Conservation (phyloP, 192 early-diverging fungal species). For the Haplosporangium gracile region DNA sequence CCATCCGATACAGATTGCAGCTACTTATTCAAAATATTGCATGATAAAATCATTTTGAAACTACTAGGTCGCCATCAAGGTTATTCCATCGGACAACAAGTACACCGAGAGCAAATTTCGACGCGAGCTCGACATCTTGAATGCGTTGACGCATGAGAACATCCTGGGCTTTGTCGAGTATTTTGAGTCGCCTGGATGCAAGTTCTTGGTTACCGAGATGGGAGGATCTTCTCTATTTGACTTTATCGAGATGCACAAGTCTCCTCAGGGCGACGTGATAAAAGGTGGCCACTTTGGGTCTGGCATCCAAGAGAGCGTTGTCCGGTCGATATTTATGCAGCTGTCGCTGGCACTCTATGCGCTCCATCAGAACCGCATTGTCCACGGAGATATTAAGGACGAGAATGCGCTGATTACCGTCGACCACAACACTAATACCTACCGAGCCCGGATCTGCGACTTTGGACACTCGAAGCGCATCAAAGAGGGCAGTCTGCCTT, state of each 20-base stretch:
- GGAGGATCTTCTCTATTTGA: slow-evolving; percentile 25
- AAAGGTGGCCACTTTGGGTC: slow-evolving; percentile 1
- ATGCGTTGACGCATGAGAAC: slow-evolving; percentile 20
- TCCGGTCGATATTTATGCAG: slow-evolving; percentile 26
- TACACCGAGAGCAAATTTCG: slow-evolving; percentile 19
- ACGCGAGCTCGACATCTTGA: slow-evolving; percentile 29
- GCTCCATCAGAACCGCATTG: slow-evolving; percentile 16
- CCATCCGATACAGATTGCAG: background rate
- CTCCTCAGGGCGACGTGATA: background rate
- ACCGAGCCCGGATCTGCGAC: slow-evolving; percentile 22
- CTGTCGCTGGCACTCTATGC: slow-evolving; percentile 15
- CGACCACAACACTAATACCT: slow-evolving; percentile 7
- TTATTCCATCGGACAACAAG: slow-evolving; percentile 13
- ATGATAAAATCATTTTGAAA: background rate
- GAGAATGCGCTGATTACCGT: slow-evolving; percentile 26
- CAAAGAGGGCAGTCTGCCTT: slow-evolving; percentile 10
- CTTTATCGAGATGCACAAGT: slow-evolving; percentile 28
- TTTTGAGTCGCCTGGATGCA: background rate
- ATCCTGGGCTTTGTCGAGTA: slow-evolving; percentile 27
- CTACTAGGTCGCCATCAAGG: slow-evolving; percentile 23
- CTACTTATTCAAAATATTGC: background rate
- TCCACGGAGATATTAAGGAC: slow-evolving; percentile 35
- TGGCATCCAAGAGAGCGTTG: slow-evolving; percentile 6
- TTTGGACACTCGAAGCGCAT: slow-evolving; percentile 29
- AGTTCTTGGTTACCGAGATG: slow-evolving; percentile 28